A percentile compares a stretch with the other conserved stretches of the same genome.
Conservation (phyloP, 2,329 filamentous ascomycete genomes). For the Chalaropsis ovoidea region DNA sequence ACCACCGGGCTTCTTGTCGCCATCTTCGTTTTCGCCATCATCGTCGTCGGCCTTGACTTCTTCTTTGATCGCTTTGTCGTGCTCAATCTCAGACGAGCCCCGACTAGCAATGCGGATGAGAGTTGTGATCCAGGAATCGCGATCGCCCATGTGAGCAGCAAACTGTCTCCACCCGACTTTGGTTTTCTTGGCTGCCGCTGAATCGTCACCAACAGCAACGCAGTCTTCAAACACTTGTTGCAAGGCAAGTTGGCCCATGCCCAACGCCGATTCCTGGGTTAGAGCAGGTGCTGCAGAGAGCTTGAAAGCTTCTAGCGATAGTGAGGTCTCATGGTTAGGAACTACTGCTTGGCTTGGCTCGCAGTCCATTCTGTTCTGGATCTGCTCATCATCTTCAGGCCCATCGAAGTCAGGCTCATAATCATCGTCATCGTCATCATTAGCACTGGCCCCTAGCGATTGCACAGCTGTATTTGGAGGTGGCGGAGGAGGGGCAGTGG, state of each 20-base stretch:
- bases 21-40: conserved; percentile 21
- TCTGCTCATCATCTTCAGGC: conserved; percentile 66
- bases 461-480: conserved; percentile 24
- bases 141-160: conserved; percentile 72
- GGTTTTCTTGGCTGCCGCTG: conserved; percentile 46
- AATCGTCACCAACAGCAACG: conserved; percentile 62
- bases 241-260: conserved; percentile 26
- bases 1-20: conserved; percentile 21
- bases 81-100: conserved; percentile 7
- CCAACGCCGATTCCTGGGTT: conserved; percentile 42
- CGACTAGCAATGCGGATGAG: conserved; percentile 61
- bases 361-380: conserved; percentile 65
- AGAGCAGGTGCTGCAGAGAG: conserved; percentile 67
- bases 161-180: conserved; percentile 71
- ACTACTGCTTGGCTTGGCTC: conserved; percentile 43
- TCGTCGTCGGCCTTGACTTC: background rate
- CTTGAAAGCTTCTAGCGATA: conserved; percentile 67
- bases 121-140: conserved; percentile 84
- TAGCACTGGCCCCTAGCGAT: conserved; percentile 38
- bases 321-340: conserved; percentile 33
- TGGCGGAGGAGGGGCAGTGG: conserved; percentile 39
- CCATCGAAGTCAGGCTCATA: conserved; percentile 82
- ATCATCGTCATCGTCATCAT: conserved; percentile 71
- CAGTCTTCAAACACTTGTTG: conserved; percentile 26
- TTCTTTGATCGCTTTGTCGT: conserved; percentile 29